These are phyloP conservation scores for Epichloe aotearoae DNA, from an alignment of 2,329 filamentous ascomycete genomes.

Conservation along the genomic window DNA sequence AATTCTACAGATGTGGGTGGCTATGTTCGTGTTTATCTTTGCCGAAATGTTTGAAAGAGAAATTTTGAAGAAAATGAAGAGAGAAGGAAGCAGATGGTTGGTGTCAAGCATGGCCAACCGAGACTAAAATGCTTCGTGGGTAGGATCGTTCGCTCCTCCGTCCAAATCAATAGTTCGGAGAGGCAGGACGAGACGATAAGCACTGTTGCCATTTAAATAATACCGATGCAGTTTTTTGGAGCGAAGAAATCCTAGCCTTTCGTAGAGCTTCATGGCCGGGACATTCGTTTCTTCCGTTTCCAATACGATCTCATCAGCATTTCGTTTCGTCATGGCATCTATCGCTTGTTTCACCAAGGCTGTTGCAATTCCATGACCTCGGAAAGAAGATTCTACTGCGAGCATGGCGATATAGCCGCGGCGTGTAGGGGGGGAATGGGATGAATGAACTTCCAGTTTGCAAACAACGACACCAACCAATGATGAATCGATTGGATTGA, in stretches of 20 bases:
- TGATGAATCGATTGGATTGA: slow-evolving; percentile 44
- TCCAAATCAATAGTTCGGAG: slow-evolving; percentile 44
- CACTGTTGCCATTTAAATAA: slow-evolving; percentile 92
- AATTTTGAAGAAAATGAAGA: neutral
- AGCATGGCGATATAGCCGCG: slow-evolving; percentile 98
- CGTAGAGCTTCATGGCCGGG: slow-evolving; percentile 83
- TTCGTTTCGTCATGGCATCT: slow-evolving; percentile 70
- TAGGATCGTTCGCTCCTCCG: slow-evolving; percentile 21
- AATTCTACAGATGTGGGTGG: neutral
- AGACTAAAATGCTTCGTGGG: slow-evolving; percentile 14
- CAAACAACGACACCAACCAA: slow-evolving; percentile 87
- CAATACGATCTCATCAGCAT: slow-evolving; percentile 87
- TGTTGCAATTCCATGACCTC: slow-evolving; percentile 79
- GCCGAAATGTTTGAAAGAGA: neutral
- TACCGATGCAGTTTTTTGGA: slow-evolving; percentile 91
- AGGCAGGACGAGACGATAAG: slow-evolving; percentile 75
- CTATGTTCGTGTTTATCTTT: neutral
- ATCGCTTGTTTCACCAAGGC: slow-evolving; percentile 81
- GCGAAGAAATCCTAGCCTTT: slow-evolving; percentile 78
- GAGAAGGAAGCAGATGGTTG: neutral
- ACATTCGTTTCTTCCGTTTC: slow-evolving; percentile 93
- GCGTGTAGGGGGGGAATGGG: slow-evolving; percentile 59
- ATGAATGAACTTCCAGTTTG: slow-evolving; percentile 83
- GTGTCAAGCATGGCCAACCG: neutral
- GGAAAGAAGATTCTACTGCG: slow-evolving; percentile 68